Base-by-base conservation (phyloP, 2,329 filamentous ascomycete species). In the Triangularia setosa region DNA sequence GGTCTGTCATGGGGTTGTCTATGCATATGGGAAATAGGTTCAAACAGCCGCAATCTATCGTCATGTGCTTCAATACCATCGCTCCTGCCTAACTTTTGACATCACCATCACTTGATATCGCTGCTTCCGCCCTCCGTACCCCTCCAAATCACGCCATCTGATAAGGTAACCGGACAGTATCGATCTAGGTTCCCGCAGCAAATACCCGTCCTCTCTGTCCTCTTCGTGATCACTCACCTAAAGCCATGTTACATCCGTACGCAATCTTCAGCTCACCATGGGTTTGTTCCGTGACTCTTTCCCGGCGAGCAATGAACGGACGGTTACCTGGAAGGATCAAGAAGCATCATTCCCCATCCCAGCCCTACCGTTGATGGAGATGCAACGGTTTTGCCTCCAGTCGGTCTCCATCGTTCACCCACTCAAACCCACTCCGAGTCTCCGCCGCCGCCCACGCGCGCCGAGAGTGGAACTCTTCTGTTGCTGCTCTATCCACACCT, bases 351-450 rank as follows among this genome's bases (percentile, higher is more conserved):
- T n/a, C 40, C 40, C 40, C 40, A 48, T 48, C 40, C 40, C 40
- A 48, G 40, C 40, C 40, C 40, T 48, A 21, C 40, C n/a, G 23
- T 28, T 23, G 35, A 55, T 55, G 24, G 52, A 56, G 16, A 59
- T 9, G 28, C 48, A 62, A 62, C 48, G 58, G 8, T 53, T 21
- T 59, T n/a, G 61, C 53, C 53, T 59, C 61, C 24, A 57, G 16
- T 30, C 25, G 12, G 24, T 24, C 35, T 33, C 35, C 35, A n/a
- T n/a, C 35, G 35, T n/a, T 40, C 35, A 8, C 27, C 27, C 27
- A 8, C 27, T 33, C 30, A 33, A 33, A 33, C 30, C n/a, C 40
- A 40, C 35, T 40, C n/a, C n/a, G n/a, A n/a, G 30, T 16, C 35
- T 40, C 35, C 35, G 35, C 30, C 30, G 30, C 30, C 33, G 33